Conservation (phyloP, 495 filamentous ascomycete species). For the Parathielavia appendiculata region DNA sequence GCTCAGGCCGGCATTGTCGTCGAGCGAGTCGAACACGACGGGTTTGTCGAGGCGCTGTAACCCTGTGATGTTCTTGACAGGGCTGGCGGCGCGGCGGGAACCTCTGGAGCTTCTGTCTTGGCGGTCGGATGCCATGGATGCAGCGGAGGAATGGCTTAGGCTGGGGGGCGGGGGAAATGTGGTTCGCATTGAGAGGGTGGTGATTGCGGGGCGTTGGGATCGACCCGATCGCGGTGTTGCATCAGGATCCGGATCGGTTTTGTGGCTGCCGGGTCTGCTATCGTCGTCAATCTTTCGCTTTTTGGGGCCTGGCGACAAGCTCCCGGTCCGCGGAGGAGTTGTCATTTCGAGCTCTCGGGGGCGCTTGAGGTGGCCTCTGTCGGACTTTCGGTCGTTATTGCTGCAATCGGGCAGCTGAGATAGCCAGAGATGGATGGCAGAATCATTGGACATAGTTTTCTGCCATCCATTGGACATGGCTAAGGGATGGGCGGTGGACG, state of each 20-base stretch:
- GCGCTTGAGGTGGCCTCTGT: too few species aligned
- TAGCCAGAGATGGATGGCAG: constrained; percentile 7
- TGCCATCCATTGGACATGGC: too few species aligned
- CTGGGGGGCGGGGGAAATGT: background rate
- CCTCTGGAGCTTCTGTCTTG: too few species aligned
- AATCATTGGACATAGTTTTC: constrained; percentile 2
- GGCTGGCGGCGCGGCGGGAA: constrained; percentile 12
- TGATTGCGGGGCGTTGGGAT: background rate
- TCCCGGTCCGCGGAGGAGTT: background rate
- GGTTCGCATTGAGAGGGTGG: constrained; percentile 1
- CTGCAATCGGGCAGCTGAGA: constrained; percentile 1
- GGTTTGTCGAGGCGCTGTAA: constrained; percentile 11
- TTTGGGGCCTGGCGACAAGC: background rate
- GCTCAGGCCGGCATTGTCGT: background rate
- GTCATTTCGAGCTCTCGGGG: background rate
- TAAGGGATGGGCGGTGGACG: too few species aligned
- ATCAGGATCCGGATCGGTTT: background rate
- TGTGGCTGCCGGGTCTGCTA: background rate
- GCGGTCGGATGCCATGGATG: constrained; percentile 1
- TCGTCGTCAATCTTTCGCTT: constrained; percentile 1
- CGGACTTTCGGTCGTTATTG: background rate
- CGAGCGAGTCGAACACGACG: constrained; percentile 2
- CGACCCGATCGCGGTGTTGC: constrained; percentile 1
- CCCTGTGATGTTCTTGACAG: constrained; percentile 11
- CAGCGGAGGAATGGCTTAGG: constrained; percentile 1